Base-by-base conservation (phyloP, 371 early-diverging fungal genomes). In the Rhizopus sp. region DNA sequence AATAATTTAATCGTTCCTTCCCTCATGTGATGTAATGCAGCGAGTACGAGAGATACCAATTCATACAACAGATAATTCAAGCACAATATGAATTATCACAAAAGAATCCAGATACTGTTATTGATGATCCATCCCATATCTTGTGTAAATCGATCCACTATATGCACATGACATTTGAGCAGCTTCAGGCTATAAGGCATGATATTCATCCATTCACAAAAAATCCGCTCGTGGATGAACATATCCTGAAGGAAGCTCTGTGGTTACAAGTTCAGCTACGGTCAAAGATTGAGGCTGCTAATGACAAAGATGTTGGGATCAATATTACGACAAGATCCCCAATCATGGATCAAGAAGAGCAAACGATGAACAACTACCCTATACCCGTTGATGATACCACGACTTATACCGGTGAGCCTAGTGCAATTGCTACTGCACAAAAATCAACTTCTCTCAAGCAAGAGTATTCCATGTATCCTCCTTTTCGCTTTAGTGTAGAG, bases 81-180 rank as follows among this genome's bases (percentile, higher is more conserved):
- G 50, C 64, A 6, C 58, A 64, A 37, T 50, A 68, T 39, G 35
- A 58, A 13, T 16, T 46, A 1, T 37, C 42, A 23, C 10, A 23
- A 3, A 55, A 53, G 29, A 39, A 52, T 12, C 37, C 52, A 12
- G 33, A 63, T 0, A 15, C 42, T 16, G 16, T 9, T 2, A 0
- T 12, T 61, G 68, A 45, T 17, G 17, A 8, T 23, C 13, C 23
- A 13, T 53, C 40, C 13, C 53, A 55, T 2, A 59, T 80, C 12
- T 61, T 85, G 23, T 55, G 69, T 5, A 64, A 64, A 0, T 61
- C 70, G 1, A 75, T 85, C 15, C 60, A 73, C 47, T 85, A 83
- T 47, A 77, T 82, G 67, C 81, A 83, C 63, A 83, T 85, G 82
- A 70, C 78, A 7, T 79, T 83, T 68, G 78, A 82, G 41, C 81